A percentile compares a stretch with the other conserved stretches of the same genome.
Evolutionary conservation across 495 filamentous ascomycete genomes (phyloP).

Genomic region (Tirmania nivea): DNA sequence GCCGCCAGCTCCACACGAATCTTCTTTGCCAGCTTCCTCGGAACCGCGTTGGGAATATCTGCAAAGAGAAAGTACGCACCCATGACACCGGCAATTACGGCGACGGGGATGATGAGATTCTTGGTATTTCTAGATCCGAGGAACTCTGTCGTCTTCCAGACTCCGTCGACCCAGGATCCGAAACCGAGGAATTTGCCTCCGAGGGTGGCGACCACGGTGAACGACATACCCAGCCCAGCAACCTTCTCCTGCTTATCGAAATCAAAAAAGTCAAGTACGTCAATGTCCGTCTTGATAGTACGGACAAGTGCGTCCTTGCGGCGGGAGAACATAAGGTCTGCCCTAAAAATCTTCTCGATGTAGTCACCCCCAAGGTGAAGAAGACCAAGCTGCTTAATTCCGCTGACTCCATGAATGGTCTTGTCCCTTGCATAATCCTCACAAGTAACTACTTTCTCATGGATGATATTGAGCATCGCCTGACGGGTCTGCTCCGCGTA

Average conservation of each 20-base stretch:
- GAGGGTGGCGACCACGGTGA: conserved; percentile 75
- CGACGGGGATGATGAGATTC: conserved; percentile 57
- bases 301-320: conserved; percentile 58
- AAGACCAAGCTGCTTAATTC: conserved; percentile 70
- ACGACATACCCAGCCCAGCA: conserved; percentile 74
- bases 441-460: conserved; percentile 49
- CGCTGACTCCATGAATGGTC: conserved; percentile 62
- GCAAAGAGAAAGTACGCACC: conserved; percentile 58
- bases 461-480: conserved; percentile 76
- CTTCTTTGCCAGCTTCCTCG: conserved; percentile 65
- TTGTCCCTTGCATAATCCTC: conserved; percentile 64
- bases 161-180: conserved; percentile 72
- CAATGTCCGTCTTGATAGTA: conserved; percentile 67
- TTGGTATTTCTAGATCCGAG: conserved; percentile 69
- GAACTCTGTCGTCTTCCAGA: conserved; percentile 53
- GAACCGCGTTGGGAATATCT: conserved; percentile 71
- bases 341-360: conserved; percentile 58
- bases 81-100: conserved; percentile 55
- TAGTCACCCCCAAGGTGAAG: conserved; percentile 77
- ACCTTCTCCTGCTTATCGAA: conserved; percentile 87
- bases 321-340: conserved; percentile 78
- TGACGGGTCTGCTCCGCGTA: conserved; percentile 85
- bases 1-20: conserved; percentile 52
- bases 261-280: conserved; percentile 87
- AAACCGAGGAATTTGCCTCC: conserved; percentile 62